phyloP scores from a whole-genome alignment of 2,329 filamentous ascomycete genomes.

The Dothistroma septosporum region DNA sequence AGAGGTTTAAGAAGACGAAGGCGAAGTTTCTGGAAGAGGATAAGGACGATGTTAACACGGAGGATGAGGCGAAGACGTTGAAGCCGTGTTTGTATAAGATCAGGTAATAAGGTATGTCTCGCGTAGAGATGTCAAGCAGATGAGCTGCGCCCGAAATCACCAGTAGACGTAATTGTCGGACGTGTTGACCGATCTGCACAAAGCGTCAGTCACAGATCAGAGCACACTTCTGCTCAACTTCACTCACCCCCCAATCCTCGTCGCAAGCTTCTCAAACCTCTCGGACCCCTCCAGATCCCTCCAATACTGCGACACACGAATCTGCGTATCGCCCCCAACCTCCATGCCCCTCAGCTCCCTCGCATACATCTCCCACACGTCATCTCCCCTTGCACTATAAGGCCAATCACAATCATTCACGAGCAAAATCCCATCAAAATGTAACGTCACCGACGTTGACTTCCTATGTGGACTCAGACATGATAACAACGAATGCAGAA shows the following conservation, averaged over 20 bases:
- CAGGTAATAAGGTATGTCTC: conserved; percentile 49
- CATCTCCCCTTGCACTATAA: background rate
- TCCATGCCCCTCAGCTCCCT: conserved; percentile 3
- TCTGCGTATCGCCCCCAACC: conserved; percentile 7
- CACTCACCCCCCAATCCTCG: conserved; percentile 12
- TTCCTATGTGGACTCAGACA: conserved; percentile 12
- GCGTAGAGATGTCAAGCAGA: background rate
- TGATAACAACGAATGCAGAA: conserved; percentile 5
- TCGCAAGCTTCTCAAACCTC: conserved; percentile 11
- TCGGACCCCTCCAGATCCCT: conserved; percentile 7
- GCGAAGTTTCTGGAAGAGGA: conserved; percentile 58
- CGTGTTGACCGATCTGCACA: background rate
- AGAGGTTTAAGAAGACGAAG: conserved; percentile 39
- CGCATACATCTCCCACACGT: conserved; percentile 11
- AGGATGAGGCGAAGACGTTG: conserved; percentile 65
- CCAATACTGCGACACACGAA: conserved; percentile 12
- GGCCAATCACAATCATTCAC: conserved; percentile 13
- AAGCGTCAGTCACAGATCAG: background rate
- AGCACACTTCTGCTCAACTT: background rate
- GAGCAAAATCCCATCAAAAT: conserved; percentile 15
- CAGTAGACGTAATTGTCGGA: background rate
- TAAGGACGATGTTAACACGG: conserved; percentile 53
- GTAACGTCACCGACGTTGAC: conserved; percentile 6
- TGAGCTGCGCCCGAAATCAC: background rate
- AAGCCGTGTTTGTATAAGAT: conserved; percentile 98